phyloP scores from a whole-genome alignment of 331 rosid genomes.

The Arachis monticola region DNA sequence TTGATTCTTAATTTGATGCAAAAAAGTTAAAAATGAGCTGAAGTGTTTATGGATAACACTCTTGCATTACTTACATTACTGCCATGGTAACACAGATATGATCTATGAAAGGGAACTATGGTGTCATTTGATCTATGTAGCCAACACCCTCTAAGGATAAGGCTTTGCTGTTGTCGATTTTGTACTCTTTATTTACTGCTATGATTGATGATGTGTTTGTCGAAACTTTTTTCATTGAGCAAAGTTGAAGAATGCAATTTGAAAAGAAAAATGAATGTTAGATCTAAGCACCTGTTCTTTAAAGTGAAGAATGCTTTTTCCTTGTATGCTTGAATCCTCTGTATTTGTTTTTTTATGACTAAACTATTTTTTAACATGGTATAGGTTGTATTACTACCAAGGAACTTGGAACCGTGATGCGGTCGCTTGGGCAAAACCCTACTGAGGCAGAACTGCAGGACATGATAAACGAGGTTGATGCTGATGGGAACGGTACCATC shows the following conservation, averaged over 20 bases:
- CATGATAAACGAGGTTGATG: conserved; percentile 93
- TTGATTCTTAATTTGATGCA: not conserved
- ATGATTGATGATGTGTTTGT: not conserved
- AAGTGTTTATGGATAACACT: not conserved
- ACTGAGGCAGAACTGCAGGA: conserved; percentile 92
- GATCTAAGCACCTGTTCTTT: not conserved
- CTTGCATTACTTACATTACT: too few relatives aligned
- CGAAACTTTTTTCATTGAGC: conserved; percentile 15
- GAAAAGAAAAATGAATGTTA: not conserved
- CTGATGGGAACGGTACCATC: conserved; percentile 82
- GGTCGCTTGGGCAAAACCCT: conserved; percentile 90
- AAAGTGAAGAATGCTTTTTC: not conserved
- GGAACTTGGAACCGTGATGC: conserved; percentile 89
- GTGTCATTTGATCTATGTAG: too few relatives aligned
- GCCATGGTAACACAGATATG: too few relatives aligned
- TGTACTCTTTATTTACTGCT: conserved; percentile 1
- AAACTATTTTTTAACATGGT: conserved; percentile 9
- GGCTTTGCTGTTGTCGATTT: too few relatives aligned
- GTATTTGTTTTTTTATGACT: conserved; percentile 1
- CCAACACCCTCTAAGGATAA: too few relatives aligned
- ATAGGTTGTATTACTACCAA: conserved; percentile 85
- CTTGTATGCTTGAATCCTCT: not conserved
- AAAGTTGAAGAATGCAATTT: not conserved
- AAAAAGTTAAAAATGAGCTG: not conserved
- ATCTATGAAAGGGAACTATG: too few relatives aligned